Percentiles rank a stretch among this genome's conserved stretches.
Evolutionary conservation across 2,329 filamentous ascomycete species (phyloP).

Genomic region (Scedosporium minutisporum): DNA sequence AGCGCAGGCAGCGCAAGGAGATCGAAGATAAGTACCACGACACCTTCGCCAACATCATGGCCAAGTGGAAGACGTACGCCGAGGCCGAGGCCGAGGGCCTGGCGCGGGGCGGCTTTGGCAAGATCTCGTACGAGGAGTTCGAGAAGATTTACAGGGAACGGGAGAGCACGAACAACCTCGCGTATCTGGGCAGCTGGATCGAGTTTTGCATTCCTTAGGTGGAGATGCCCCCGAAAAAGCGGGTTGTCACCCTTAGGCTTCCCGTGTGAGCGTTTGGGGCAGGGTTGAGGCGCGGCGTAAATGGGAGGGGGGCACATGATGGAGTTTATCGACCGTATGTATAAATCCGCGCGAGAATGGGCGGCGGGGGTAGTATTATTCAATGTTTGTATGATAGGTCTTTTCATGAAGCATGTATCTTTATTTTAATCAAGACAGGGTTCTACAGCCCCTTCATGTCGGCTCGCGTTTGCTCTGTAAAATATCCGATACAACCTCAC

Average conservation of each 20-base stretch:
- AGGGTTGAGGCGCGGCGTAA: too few species aligned
- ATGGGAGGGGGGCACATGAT: too few species aligned
- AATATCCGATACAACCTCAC: too few species aligned
- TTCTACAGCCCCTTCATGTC: too few species aligned
- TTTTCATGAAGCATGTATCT: too few species aligned
- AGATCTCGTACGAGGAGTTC: constrained; percentile 72
- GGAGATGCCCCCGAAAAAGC: not conserved
- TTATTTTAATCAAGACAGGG: too few species aligned
- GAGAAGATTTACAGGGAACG: constrained; percentile 61
- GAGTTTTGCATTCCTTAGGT: constrained; percentile 61
- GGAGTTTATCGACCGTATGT: too few species aligned
- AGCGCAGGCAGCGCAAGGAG: constrained; percentile 2
- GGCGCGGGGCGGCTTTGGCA: constrained; percentile 67
- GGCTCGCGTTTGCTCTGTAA: too few species aligned
- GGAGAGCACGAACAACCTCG: constrained; percentile 53
- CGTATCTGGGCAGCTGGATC: constrained; percentile 85
- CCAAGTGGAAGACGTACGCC: constrained; percentile 47
- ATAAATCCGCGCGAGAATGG: too few species aligned
- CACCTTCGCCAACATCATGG: constrained; percentile 24
- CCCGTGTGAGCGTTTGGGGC: not conserved
- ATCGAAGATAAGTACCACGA: constrained; percentile 8
- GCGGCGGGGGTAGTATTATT: too few species aligned
- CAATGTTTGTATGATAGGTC: too few species aligned
- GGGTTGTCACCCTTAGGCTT: not conserved
- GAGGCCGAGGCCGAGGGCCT: constrained; percentile 58